phyloP scores from a whole-genome alignment of 2,329 filamentous ascomycete species.

The Cercospora canescens region DNA sequence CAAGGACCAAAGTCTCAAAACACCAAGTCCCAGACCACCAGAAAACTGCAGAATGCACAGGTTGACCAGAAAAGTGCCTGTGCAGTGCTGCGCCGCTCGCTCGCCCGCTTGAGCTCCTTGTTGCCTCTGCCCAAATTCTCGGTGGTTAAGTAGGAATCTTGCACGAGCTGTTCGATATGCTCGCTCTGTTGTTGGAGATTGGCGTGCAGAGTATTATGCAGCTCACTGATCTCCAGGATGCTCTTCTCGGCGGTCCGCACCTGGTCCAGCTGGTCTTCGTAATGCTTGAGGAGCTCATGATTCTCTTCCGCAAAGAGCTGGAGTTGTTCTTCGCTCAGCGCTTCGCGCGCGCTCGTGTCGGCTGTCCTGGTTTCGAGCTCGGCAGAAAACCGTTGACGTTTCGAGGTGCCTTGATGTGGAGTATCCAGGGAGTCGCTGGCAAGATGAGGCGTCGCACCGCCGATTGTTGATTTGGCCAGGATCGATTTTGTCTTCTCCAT shows the following conservation, averaged over 20 bases:
- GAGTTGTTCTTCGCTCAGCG: slow-evolving; percentile 78
- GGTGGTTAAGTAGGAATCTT: slow-evolving; percentile 76
- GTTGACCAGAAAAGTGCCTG: slow-evolving; percentile 51
- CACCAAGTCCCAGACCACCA: slow-evolving; percentile 52
- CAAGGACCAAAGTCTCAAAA: slow-evolving; percentile 36
- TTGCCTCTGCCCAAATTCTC: slow-evolving; percentile 90
- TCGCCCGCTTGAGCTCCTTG: slow-evolving; percentile 83
- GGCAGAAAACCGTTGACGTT: slow-evolving; percentile 8
- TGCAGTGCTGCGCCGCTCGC: slow-evolving; percentile 53
- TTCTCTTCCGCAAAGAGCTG: slow-evolving; percentile 95
- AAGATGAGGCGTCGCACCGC: slow-evolving; percentile 17
- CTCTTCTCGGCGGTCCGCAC: slow-evolving; percentile 89
- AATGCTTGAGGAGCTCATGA: slow-evolving; percentile 87
- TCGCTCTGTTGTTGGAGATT: slow-evolving; percentile 85
- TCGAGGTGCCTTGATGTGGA: slow-evolving; percentile 6
- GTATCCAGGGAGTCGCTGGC: background rate
- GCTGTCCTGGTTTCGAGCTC: slow-evolving; percentile 4
- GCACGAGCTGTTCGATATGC: slow-evolving; percentile 83
- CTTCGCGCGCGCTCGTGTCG: slow-evolving; percentile 16
- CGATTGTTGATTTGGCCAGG: slow-evolving; percentile 60
- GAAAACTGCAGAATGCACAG: slow-evolving; percentile 45
- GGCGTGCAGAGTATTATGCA: slow-evolving; percentile 84
- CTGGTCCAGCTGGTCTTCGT: slow-evolving; percentile 91
- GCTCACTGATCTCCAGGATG: slow-evolving; percentile 84
- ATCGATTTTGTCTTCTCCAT: slow-evolving; percentile 88